Evolutionary conservation across 2,329 filamentous ascomycete species (phyloP), one percentile per base, ranked within the genome.

Genomic region (Dendrostoma leiphaemia): DNA sequence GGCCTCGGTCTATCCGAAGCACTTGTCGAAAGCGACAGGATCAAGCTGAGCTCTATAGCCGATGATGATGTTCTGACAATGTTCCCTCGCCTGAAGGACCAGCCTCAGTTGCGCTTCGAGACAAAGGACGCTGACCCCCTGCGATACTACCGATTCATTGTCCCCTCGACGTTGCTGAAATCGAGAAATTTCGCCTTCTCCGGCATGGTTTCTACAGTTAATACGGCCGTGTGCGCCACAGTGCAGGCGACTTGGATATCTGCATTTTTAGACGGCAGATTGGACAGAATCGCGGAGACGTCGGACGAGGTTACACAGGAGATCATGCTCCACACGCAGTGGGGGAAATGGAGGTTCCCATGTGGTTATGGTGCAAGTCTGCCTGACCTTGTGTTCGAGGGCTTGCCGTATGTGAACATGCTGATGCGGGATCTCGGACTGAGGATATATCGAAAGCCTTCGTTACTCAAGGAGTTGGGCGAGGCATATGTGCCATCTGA

Each of bases 341-440:
- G 79, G 61, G 79, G 78, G 3, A 74, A 72, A 35, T 76, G 77
- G 69, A 71, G 81, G n/a, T 80, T 80, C 57, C 74, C 76, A 1
- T 71, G 66, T 48, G 81, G 81, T 0, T 79, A 79, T 55, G 81
- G 81, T 2, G 72, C 71, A 6, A 67, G 67, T 43, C 68, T 74
- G 46, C 78, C 77, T 0, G 83, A 85, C 62, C 77, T 85, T 48
- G 81, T 82, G 3, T 85, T 85, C 55, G 83, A 86, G 65, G 74
- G 74, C 0, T 56, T 87, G 31, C 82, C 82, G 3, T 88, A 85
- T 63, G 58, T 63, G 6, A 64, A 70, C 19, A 58, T 59, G 58
- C 26, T 63, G 34, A 46, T 62, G 52, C 49, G 45, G 19, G 61
- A 64, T 29, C 28, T 64, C 26, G 56, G 57, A 1, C 45, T 64